These are phyloP conservation scores for Candida tallmaniae DNA, from an alignment of 805 yeast species.

Conservation along the genomic window DNA sequence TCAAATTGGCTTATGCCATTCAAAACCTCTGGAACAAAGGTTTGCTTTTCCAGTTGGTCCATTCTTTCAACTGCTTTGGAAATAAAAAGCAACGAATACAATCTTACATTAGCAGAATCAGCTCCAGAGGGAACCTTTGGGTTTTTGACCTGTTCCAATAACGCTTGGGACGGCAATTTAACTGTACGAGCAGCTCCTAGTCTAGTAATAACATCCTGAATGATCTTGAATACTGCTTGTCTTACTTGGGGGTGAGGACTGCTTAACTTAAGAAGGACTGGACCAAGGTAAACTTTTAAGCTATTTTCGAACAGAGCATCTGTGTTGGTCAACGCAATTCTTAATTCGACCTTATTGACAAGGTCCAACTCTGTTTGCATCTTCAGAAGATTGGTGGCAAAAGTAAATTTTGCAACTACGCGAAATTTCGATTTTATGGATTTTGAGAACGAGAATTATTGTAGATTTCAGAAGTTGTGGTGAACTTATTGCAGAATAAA, in stretches of 20 bases:
- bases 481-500: too few species aligned
- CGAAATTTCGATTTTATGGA: too few species aligned
- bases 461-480: too few species aligned
- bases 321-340: slow-evolving; percentile 70
- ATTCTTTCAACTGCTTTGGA: slow-evolving; percentile 65
- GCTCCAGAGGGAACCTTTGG: slow-evolving; percentile 45
- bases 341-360: slow-evolving; percentile 74
- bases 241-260: slow-evolving; percentile 68
- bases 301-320: slow-evolving; percentile 60
- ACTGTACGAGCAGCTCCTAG: slow-evolving; percentile 50
- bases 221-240: slow-evolving; percentile 58
- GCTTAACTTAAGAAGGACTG: slow-evolving; percentile 71
- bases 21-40: slow-evolving; percentile 45
- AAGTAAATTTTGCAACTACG: too few species aligned
- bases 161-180: slow-evolving; percentile 58
- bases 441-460: too few species aligned
- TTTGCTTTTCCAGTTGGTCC: slow-evolving; percentile 26
- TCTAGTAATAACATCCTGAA: slow-evolving; percentile 66
- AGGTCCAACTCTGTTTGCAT: slow-evolving; percentile 45
- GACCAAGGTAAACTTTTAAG: slow-evolving; percentile 63
- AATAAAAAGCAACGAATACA: slow-evolving; percentile 61
- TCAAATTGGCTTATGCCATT: slow-evolving; percentile 41
- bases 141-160: slow-evolving; percentile 57
- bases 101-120: slow-evolving; percentile 49
- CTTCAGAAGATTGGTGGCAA: background rate